Percentiles rank a stretch among this genome's conserved stretches.
Evolutionary conservation across 257 asterid genomes (phyloP).

Genomic region (Nicotiana sylvestris): DNA sequence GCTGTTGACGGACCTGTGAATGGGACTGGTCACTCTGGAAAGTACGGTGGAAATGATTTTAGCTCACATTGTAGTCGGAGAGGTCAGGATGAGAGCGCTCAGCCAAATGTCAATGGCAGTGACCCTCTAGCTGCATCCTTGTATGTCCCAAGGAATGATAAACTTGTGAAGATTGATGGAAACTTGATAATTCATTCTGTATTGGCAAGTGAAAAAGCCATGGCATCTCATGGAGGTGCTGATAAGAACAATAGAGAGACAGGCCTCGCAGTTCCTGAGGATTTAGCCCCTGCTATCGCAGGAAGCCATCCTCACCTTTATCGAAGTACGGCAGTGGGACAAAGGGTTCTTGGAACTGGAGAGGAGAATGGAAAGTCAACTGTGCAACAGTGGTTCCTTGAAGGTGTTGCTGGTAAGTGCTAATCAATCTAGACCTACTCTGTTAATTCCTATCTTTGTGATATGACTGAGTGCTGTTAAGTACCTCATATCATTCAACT

Average conservation of each 20-base stretch:
- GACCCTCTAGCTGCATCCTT: conserved; percentile 65
- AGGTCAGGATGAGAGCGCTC: conserved; percentile 9
- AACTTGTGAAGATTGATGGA: conserved; percentile 73
- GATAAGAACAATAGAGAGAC: conserved; percentile 45
- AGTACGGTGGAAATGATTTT: conserved; percentile 30
- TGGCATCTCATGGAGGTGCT: conserved; percentile 41
- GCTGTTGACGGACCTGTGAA: conserved; percentile 43
- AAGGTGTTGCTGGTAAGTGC: conserved; percentile 86
- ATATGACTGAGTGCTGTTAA: not conserved
- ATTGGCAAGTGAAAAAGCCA: conserved; percentile 72
- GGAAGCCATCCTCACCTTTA: conserved; percentile 41
- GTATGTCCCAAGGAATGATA: conserved; percentile 76
- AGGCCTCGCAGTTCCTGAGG: conserved; percentile 63
- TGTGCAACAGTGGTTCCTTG: conserved; percentile 93
- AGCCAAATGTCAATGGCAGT: conserved; percentile 29
- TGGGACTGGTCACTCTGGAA: conserved; percentile 38
- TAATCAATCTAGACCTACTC: not conserved
- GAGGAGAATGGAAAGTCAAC: conserved; percentile 56
- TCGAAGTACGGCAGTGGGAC: conserved; percentile 22
- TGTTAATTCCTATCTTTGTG: not conserved
- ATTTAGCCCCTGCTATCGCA: conserved; percentile 51
- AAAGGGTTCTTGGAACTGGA: conserved; percentile 58
- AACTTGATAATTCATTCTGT: conserved; percentile 70
- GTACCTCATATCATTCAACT: not conserved
- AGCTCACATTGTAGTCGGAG: conserved; percentile 28